A percentile compares a stretch with the other conserved stretches of the same genome.
These are phyloP conservation scores for Solanum aculeatissimum DNA, from an alignment of 305 asterid genomes.

Conservation along the genomic window DNA sequence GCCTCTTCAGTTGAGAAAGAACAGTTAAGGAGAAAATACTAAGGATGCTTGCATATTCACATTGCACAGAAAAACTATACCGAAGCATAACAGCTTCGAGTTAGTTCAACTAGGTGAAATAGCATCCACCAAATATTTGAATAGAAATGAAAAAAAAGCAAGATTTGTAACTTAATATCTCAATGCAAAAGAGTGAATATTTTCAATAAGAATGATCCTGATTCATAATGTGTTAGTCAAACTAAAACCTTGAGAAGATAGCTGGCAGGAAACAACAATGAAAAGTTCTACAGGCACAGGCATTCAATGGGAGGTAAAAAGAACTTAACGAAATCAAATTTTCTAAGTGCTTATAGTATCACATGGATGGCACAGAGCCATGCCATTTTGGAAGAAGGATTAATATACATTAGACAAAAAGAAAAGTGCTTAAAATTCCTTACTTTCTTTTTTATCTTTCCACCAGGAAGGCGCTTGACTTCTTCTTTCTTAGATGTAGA, in stretches of 20 bases:
- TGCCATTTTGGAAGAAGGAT: neutral
- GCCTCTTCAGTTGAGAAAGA: neutral
- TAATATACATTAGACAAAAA: neutral
- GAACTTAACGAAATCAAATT: neutral
- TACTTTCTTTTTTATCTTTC: conserved; percentile 94
- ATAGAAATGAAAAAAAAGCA: neutral
- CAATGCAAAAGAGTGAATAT: neutral
- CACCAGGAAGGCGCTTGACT: conserved; percentile 96
- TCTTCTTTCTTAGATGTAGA: conserved; percentile 75
- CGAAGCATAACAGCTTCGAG: neutral
- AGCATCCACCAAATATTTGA: neutral
- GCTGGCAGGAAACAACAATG: neutral
- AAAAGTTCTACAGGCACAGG: neutral
- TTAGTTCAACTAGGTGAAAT: neutral
- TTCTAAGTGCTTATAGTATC: neutral
- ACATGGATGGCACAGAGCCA: neutral
- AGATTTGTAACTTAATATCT: neutral
- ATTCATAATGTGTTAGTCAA: neutral
- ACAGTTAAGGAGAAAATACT: neutral
- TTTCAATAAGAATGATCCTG: neutral
- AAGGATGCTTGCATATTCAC: neutral
- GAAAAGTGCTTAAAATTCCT: neutral
- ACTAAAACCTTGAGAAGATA: neutral
- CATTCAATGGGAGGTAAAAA: neutral
- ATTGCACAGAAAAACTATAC: neutral